Evolutionary conservation across 2,329 filamentous ascomycete species (phyloP).

Genomic region (Colletotrichum orbiculare): DNA sequence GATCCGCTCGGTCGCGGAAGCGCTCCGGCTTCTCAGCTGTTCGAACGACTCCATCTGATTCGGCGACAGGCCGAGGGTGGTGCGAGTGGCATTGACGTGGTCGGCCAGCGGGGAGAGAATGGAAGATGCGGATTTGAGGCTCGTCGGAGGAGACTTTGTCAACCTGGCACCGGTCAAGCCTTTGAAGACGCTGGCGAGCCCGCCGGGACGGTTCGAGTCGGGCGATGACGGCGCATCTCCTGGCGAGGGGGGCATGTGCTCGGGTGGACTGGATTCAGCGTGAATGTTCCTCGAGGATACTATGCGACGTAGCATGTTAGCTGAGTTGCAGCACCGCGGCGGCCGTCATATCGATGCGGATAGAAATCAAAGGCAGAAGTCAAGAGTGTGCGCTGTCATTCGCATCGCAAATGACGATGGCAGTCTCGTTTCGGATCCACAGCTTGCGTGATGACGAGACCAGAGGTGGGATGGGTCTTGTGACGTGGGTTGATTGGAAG

Average conservation of each 20-base stretch:
- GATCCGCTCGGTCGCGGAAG: conserved; percentile 63
- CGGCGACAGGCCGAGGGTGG: conserved; percentile 57
- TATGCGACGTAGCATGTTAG: conserved; percentile 38
- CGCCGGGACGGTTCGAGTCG: conserved; percentile 66
- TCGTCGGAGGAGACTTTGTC: conserved; percentile 60
- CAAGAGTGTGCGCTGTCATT: conserved; percentile 23
- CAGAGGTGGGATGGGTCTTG: neutral
- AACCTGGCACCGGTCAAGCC: conserved; percentile 68
- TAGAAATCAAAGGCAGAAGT: neutral
- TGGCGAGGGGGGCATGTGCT: conserved; percentile 70
- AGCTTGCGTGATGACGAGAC: conserved; percentile 10
- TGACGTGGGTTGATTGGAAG: too few relatives aligned
- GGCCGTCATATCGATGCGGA: conserved; percentile 24
- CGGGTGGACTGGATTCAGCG: conserved; percentile 30
- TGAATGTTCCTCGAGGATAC: conserved; percentile 15
- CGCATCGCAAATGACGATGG: conserved; percentile 18
- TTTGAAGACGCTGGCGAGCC: conserved; percentile 73
- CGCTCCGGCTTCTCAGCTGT: conserved; percentile 59
- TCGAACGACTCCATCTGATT: conserved; percentile 66
- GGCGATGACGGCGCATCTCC: conserved; percentile 67
- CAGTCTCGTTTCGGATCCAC: conserved; percentile 17
- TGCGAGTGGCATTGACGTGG: conserved; percentile 55
- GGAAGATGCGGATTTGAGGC: conserved; percentile 52
- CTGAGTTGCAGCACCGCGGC: conserved; percentile 6
- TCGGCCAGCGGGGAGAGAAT: conserved; percentile 54